Conservation (phyloP, 352 stramenopile species). For the Globisporangium alternatum region DNA sequence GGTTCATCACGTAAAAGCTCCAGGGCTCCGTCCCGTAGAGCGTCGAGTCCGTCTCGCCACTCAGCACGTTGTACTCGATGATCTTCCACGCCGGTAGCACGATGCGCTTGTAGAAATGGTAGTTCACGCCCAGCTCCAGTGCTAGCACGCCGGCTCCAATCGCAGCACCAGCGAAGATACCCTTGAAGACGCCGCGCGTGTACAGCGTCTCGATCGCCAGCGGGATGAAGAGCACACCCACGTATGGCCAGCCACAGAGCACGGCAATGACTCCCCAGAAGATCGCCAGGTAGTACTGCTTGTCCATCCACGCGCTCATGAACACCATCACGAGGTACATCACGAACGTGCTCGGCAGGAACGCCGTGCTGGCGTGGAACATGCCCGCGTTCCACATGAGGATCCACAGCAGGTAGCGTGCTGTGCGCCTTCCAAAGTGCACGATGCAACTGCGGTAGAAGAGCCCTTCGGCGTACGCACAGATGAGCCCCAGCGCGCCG, state of each 20-base stretch:
- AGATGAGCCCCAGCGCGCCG: slow-evolving; percentile 67
- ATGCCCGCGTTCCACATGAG: slow-evolving; percentile 90
- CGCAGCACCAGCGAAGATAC: slow-evolving; percentile 41
- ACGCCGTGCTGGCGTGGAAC: slow-evolving; percentile 90
- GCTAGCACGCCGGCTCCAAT: slow-evolving; percentile 71
- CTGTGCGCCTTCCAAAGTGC: slow-evolving; percentile 63
- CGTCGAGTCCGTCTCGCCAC: slow-evolving; percentile 90
- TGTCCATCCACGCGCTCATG: slow-evolving; percentile 73
- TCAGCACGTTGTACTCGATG: slow-evolving; percentile 94
- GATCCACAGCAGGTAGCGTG: slow-evolving; percentile 65
- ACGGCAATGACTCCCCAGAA: slow-evolving; percentile 89
- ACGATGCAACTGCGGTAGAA: slow-evolving; percentile 77
- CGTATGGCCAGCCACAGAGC: slow-evolving; percentile 97
- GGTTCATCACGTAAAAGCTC: slow-evolving; percentile 96
- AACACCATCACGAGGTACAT: slow-evolving; percentile 88
- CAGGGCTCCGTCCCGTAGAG: slow-evolving; percentile 96
- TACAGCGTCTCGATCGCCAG: slow-evolving; percentile 86
- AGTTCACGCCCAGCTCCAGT: slow-evolving; percentile 84
- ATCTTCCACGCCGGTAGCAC: slow-evolving; percentile 92
- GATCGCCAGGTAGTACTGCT: slow-evolving; percentile 68
- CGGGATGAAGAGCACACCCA: slow-evolving; percentile 94
- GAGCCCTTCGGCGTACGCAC: slow-evolving; percentile 78
- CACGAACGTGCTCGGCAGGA: slow-evolving; percentile 91
- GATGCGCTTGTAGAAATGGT: slow-evolving; percentile 68
- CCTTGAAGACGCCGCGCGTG: slow-evolving; percentile 45